Percentiles rank a stretch among this genome's conserved stretches.
These are phyloP conservation scores for Silene conica DNA, from an alignment of 148 eudicot genomes.

Conservation along the genomic window DNA sequence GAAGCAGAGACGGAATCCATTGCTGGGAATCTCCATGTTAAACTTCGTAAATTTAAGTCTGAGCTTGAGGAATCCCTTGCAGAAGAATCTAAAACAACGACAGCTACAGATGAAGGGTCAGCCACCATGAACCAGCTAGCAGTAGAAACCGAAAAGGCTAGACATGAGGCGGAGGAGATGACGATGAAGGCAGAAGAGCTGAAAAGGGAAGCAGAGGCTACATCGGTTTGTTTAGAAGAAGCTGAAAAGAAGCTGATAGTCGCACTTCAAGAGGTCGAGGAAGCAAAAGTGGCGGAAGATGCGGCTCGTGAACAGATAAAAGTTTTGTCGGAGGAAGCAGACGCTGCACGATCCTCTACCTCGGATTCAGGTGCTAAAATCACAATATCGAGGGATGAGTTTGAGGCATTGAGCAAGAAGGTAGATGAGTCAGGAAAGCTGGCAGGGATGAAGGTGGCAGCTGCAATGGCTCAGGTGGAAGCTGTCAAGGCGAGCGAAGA, in stretches of 20 bases:
- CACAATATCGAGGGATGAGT: constrained; percentile 64
- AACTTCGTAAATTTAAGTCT: constrained; percentile 60
- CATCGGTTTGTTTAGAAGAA: constrained; percentile 45
- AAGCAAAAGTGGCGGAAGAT: constrained; percentile 62
- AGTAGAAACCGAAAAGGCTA: constrained; percentile 53
- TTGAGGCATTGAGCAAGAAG: constrained; percentile 62
- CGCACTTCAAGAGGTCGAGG: constrained; percentile 68
- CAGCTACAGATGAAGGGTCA: constrained; percentile 57
- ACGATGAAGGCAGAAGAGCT: constrained; percentile 53
- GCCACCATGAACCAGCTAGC: constrained; percentile 49
- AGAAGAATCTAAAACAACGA: constrained; percentile 54
- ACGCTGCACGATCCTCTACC: constrained; percentile 64
- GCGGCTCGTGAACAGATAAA: constrained; percentile 49
- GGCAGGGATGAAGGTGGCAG: constrained; percentile 70
- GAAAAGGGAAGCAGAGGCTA: constrained; percentile 50
- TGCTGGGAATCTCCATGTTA: constrained; percentile 66
- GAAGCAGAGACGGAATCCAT: constrained; percentile 73
- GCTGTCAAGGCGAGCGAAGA: constrained; percentile 87
- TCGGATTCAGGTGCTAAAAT: constrained; percentile 61
- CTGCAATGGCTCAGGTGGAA: constrained; percentile 85
- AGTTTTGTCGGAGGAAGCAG: constrained; percentile 49
- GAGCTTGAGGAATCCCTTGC: constrained; percentile 62
- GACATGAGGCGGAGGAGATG: constrained; percentile 50
- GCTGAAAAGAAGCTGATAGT: constrained; percentile 50
- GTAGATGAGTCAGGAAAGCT: constrained; percentile 65